Base-by-base conservation (phyloP, 768 basidiomycete species). In the Trametes elegans region DNA sequence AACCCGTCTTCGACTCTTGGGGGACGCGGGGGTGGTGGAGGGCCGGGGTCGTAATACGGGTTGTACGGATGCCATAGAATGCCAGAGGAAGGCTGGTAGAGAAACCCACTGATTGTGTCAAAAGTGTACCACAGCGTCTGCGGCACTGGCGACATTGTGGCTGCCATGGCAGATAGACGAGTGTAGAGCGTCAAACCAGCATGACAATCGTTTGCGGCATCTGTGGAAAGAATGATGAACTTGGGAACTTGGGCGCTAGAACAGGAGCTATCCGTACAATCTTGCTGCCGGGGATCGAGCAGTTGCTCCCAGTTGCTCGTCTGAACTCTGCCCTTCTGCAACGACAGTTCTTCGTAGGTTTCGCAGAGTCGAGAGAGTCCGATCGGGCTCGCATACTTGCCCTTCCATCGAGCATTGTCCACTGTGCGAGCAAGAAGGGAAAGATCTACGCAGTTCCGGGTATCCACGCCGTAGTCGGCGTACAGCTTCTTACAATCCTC, bases 331-430 rank as follows among this genome's bases (percentile, higher is more conserved):
- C 84, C 85, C 62, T 92, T 92, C 2, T 63, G 49, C 23, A 92
- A 67, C 0, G 70, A 62, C 11, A 74, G 71, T 34, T 76, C 71
- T 55, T 83, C 74, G 51, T 90, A 92, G 1, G 70, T 69, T 59
- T 84, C 81, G n/a, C 83, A 72, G 0, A 92, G 75, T 16, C 83
- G 77, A 24, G 86, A 76, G 8, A 91, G 76, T 16, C 87, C 85
- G 32, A 92, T 76, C 9, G 77, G 73, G 5, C 64, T 55, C n/a
- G 68, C 75, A 62, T 88, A 90, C 54, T 73, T 79, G 35, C 88
- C 89, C 69, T 86, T 84, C 88, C 89, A 91, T 27, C 75, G 77
- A 6, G 71, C 71, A 59, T 87, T 85, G 64, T 91, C 90, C 39
- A 82, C 86, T 0, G 81, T 80, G 28, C 82, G 78, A 14, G 88